Evolutionary conservation across 2,329 filamentous ascomycete species (phyloP), one percentile per base, ranked within the genome.

Genomic region (Hypoxylon sp.): DNA sequence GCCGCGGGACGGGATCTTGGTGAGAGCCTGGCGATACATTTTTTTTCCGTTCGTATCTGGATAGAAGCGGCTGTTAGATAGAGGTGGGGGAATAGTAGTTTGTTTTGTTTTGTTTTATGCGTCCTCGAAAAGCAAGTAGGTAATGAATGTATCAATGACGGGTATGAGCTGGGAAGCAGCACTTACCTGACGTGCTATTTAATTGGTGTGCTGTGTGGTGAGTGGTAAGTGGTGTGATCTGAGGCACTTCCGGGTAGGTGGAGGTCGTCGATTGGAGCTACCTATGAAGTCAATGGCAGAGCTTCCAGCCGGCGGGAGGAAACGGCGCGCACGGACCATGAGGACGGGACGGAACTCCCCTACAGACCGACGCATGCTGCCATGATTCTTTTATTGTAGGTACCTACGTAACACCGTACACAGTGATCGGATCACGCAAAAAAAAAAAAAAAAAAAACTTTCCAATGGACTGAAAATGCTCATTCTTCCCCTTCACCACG

Each of bases 1-100:
- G 69, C 80, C 77, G 67, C 78, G 70, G 59, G 78, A 77, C 65
- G 78, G 73, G 64, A 78, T 73, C 73, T 82, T 82, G 71, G 76
- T 70, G 67, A 86, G 71, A 62, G 80, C 73, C 69, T 86, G 83
- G 70, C 87, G 86, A 68, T 89, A 80, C 88, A 92, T 91, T 48
- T 59, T 41, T 5, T n/a, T n/a, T n/a, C n/a, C n/a, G n/a, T n/a
- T n/a, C n/a, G n/a, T n/a, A n/a, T n/a, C n/a, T n/a, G n/a, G n/a
- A n/a, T n/a, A n/a, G n/a, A n/a, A n/a, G n/a, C n/a, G n/a, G n/a
- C n/a, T n/a, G n/a, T n/a, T n/a, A n/a, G n/a, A n/a, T n/a, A n/a
- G n/a, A n/a, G n/a, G n/a, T n/a, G n/a, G n/a, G n/a, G n/a, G n/a
- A n/a, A n/a, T n/a, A n/a, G n/a, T n/a, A n/a, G n/a, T n/a, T n/a